Conservation (phyloP, 768 basidiomycete genomes). For the Calocybe cyanea region DNA sequence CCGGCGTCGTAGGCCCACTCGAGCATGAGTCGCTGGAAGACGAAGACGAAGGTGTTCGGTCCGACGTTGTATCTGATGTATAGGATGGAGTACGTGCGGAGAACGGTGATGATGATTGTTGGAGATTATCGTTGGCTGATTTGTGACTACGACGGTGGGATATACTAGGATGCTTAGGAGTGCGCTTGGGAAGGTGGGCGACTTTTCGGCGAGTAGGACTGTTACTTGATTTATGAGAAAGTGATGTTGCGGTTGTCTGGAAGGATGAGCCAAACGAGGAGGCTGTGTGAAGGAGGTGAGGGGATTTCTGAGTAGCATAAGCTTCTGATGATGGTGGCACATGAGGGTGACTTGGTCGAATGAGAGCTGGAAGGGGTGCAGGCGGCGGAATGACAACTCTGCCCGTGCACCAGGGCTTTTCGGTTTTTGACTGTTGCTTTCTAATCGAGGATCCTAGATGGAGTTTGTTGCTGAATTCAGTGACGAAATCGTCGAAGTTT, state of each 20-base stretch:
- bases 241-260: neutral
- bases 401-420: neutral
- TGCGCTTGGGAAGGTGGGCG: neutral
- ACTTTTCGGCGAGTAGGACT: neutral
- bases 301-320: neutral
- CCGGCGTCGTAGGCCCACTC: neutral
- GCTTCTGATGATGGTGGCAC: neutral
- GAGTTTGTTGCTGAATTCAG: neutral
- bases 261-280: neutral
- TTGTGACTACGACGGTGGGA: neutral
- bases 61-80: neutral
- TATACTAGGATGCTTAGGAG: neutral
- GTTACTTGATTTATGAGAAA: neutral
- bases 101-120: neutral
- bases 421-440: neutral
- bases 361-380: conserved; percentile 5
- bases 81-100: neutral
- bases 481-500: neutral
- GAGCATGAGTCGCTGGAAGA: neutral
- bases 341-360: neutral
- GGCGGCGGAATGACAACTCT: neutral
- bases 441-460: neutral
- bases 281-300: neutral
- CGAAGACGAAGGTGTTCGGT: neutral
- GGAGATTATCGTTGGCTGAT: neutral